Evolutionary conservation across 2,329 filamentous ascomycete species (phyloP), one percentile per base, ranked within the genome.

Genomic region (Phialocephala subalpina): DNA sequence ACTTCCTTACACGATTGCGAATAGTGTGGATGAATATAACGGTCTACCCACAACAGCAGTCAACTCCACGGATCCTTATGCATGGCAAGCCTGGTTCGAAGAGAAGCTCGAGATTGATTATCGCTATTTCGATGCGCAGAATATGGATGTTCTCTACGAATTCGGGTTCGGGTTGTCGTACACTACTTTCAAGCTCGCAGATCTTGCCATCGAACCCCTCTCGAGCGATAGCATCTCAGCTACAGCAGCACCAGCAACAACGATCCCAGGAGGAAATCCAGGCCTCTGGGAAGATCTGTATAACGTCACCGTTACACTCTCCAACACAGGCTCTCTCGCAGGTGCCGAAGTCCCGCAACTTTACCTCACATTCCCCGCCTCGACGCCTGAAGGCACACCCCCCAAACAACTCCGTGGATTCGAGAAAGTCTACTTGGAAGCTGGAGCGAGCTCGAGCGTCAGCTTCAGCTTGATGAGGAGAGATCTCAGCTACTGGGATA

Each of bases 51-150:
- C 86, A 3, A 90, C 92, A 1, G 85, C 91, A 67, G 94, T 89
- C 78, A 91, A 93, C 74, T 95, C 90, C 70, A 82, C 87, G 12
- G 84, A 89, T 73, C 94, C 72, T 91, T 92, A 20, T 90, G 85
- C 73, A 92, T 93, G 64, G 81, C 57, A 70, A 52, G 47, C 63
- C 2, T 60, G 64, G 85, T 92, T 35, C 83, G 92, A 65, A 78
- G 93, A 96, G 25, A 66, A 67, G 20, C 57, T 73, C 1, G 36
- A 69, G 14, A 68, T 69, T 62, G 84, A 86, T 69, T 87, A 87
- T 72, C 80, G 82, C 18, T 78, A 83, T 62, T 87, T 86, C 66
- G 82, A 86, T 68, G 66, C 70, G 1, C 58, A 77, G 1, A 77
- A 75, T 12, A 79, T 81, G 36, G 72, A 73, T 0, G 78, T 79